These are phyloP conservation scores for Polychaeton citri DNA, from an alignment of 2,329 filamentous ascomycete genomes.

Conservation along the genomic window DNA sequence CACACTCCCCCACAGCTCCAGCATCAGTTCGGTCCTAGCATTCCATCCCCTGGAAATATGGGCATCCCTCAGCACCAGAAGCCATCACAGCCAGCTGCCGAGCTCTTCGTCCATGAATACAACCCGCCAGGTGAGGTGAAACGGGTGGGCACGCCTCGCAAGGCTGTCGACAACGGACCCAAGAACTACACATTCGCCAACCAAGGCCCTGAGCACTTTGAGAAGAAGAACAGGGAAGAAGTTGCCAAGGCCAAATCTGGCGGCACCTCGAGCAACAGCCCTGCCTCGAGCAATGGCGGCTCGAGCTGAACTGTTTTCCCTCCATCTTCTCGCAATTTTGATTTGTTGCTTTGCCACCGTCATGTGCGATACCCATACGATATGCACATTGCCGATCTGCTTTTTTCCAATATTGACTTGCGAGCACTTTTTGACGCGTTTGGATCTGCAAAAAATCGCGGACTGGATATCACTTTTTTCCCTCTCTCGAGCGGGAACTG, in stretches of 20 bases:
- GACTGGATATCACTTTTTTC: too few species aligned
- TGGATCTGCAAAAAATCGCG: too few species aligned
- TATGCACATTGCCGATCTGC: too few species aligned
- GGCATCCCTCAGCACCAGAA: slow-evolving; percentile 19
- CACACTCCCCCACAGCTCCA: slow-evolving; percentile 6
- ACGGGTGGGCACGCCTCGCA: slow-evolving; percentile 16
- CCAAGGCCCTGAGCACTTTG: slow-evolving; percentile 31
- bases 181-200: slow-evolving; percentile 38
- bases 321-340: too few species aligned
- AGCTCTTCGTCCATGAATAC: slow-evolving; percentile 35
- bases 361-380: too few species aligned
- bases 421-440: too few species aligned
- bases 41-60: neutral
- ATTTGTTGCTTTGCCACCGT: too few species aligned
- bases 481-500: too few species aligned
- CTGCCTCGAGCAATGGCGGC: neutral
- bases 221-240: slow-evolving; percentile 16
- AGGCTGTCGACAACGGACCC: slow-evolving; percentile 14
- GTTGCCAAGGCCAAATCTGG: slow-evolving; percentile 10
- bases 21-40: slow-evolving; percentile 15
- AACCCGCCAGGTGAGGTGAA: slow-evolving; percentile 30
- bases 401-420: too few species aligned
- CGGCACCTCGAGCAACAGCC: neutral
- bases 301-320: too few species aligned
- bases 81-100: slow-evolving; percentile 12